Evolutionary conservation across 345 rosid species (phyloP).

Genomic region (Populus davidiana): DNA sequence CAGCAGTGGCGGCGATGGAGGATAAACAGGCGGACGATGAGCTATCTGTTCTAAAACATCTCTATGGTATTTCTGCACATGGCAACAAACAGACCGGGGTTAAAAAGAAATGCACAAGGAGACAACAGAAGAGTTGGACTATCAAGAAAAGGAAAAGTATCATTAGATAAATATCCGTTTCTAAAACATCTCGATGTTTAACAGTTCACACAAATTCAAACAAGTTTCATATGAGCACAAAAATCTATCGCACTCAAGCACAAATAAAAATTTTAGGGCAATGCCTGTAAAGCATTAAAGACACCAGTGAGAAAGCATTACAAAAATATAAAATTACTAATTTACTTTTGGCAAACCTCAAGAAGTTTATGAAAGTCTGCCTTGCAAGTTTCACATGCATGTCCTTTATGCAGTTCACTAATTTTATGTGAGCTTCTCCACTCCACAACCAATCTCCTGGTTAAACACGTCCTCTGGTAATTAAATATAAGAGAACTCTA

Average conservation of each 20-base stretch:
- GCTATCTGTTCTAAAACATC: slow-evolving; percentile 48
- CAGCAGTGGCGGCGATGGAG: slow-evolving; percentile 28
- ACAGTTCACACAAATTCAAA: background rate
- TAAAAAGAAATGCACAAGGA: background rate
- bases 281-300: background rate
- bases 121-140: background rate
- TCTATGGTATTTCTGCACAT: slow-evolving; percentile 74
- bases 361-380: too few relatives aligned
- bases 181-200: background rate
- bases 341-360: background rate
- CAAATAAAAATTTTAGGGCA: background rate
- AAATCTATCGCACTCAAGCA: background rate
- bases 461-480: background rate
- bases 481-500: background rate
- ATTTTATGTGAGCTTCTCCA: background rate
- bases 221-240: background rate
- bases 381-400: too few relatives aligned
- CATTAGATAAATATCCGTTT: background rate
- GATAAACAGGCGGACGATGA: slow-evolving; percentile 34
- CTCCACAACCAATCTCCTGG: background rate
- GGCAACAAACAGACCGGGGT: background rate
- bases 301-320: background rate
- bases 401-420: too few relatives aligned
- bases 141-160: background rate
- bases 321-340: background rate